A percentile compares a stretch with the other conserved stretches of the same genome.
These are phyloP conservation scores for Salix exigua DNA, from an alignment of 345 rosid genomes.

Conservation along the genomic window DNA sequence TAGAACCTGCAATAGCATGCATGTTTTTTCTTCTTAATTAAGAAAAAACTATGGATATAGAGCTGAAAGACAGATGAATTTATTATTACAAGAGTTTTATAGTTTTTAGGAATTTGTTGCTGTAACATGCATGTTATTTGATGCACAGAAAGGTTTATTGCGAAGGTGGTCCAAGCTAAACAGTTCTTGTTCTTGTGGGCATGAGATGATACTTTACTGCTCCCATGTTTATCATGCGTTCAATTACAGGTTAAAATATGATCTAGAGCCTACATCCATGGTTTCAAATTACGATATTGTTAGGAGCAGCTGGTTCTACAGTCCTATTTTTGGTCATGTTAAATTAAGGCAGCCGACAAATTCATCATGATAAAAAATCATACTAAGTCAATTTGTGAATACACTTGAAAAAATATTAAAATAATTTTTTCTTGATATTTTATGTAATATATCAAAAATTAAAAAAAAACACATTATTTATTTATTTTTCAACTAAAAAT, in stretches of 20 bases:
- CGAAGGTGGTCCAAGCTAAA: background rate
- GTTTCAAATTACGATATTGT: background rate
- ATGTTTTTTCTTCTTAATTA: no score
- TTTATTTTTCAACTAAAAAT: no score
- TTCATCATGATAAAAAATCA: no score
- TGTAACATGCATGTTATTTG: background rate
- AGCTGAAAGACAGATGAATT: no score
- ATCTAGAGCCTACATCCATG: background rate
- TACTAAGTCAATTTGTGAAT: no score
- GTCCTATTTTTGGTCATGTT: background rate
- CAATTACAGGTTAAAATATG: background rate
- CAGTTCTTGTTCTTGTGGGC: background rate
- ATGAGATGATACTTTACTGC: conserved; percentile 3
- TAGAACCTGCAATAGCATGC: conserved; percentile 48
- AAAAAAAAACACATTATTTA: no score
- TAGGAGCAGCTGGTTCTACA: background rate
- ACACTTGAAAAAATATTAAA: no score
- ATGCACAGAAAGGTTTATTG: background rate
- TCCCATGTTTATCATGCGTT: conserved; percentile 9
- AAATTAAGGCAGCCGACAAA: background rate
- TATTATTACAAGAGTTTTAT: no score
- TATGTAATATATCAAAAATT: no score
- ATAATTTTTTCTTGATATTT: no score
- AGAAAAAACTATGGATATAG: no score
- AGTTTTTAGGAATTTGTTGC: no score